Evolutionary conservation across 441 rosid species (phyloP).

Genomic region (Mallotus japonicus): DNA sequence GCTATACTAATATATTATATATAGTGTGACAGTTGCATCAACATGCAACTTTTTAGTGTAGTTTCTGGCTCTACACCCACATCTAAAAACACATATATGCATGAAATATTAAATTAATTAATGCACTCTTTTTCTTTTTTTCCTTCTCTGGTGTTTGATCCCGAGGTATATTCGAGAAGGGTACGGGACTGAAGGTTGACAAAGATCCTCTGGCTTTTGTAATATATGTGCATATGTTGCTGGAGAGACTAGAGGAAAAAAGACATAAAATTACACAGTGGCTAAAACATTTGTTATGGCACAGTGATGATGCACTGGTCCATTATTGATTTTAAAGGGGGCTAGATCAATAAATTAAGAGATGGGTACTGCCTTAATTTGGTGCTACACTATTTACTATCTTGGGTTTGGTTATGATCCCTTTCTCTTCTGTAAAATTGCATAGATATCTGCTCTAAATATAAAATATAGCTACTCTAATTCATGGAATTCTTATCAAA

Average conservation of each 20-base stretch:
- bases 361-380: too few species aligned
- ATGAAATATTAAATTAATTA: not conserved
- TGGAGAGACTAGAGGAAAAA: not conserved
- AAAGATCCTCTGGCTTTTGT: slow-evolving; percentile 38
- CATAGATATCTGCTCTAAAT: too few species aligned
- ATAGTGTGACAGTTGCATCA: too few species aligned
- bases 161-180: slow-evolving; percentile 50
- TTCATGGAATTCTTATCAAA: too few species aligned
- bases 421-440: too few species aligned
- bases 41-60: too few species aligned
- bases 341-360: too few species aligned
- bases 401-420: too few species aligned
- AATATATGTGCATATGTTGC: not conserved
- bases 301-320: not conserved
- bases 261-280: too few species aligned
- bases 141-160: slow-evolving; percentile 34
- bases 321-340: not conserved
- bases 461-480: too few species aligned
- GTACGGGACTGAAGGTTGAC: slow-evolving; percentile 41
- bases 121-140: slow-evolving; percentile 5
- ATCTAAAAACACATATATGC: not conserved
- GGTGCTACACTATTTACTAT: too few species aligned
- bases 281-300: not conserved
- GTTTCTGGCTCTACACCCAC: slow-evolving; percentile 18
- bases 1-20: too few species aligned